A percentile compares a stretch with the other conserved stretches of the same genome.
These are phyloP conservation scores for Austropuccinia psidii DNA, from an alignment of 1,284 basidiomycete species.

Conservation along the genomic window DNA sequence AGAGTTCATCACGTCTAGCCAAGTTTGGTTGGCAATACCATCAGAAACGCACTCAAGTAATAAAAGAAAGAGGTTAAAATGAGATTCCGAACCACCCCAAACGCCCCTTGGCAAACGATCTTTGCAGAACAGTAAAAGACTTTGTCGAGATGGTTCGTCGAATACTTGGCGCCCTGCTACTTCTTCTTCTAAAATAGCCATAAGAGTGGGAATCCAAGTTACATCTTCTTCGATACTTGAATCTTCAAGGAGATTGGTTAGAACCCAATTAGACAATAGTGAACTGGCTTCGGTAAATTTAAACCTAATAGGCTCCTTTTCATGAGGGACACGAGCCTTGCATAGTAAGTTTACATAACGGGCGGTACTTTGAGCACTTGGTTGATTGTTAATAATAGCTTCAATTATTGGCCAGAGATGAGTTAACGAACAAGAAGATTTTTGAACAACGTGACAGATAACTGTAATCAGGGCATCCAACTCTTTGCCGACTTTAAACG, in stretches of 20 bases:
- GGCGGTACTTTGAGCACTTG: background rate
- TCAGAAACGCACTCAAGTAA: slow-evolving; percentile 7
- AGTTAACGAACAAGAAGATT: slow-evolving; percentile 5
- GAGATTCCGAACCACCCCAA: slow-evolving; percentile 17
- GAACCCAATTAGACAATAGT: background rate
- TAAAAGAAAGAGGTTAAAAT: slow-evolving; percentile 26
- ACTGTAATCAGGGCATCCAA: slow-evolving; percentile 7
- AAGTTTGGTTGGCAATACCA: background rate
- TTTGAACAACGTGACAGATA: slow-evolving; percentile 1
- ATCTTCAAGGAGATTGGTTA: background rate
- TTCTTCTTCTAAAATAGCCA: slow-evolving; percentile 12
- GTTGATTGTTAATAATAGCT: background rate
- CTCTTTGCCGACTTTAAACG: background rate
- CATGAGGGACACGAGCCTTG: slow-evolving; percentile 8
- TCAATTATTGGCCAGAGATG: slow-evolving; percentile 24
- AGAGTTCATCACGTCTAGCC: slow-evolving; percentile 8
- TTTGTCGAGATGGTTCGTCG: background rate
- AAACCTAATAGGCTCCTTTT: background rate
- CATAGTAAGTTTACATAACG: slow-evolving; percentile 20
- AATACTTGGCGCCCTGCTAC: background rate
- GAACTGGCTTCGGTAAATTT: slow-evolving; percentile 10
- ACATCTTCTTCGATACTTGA: background rate
- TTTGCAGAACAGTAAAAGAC: background rate
- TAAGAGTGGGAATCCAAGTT: slow-evolving; percentile 24
- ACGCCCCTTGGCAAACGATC: slow-evolving; percentile 1